Conservation (phyloP, 345 rosid genomes). For the Heritiera fomes region DNA sequence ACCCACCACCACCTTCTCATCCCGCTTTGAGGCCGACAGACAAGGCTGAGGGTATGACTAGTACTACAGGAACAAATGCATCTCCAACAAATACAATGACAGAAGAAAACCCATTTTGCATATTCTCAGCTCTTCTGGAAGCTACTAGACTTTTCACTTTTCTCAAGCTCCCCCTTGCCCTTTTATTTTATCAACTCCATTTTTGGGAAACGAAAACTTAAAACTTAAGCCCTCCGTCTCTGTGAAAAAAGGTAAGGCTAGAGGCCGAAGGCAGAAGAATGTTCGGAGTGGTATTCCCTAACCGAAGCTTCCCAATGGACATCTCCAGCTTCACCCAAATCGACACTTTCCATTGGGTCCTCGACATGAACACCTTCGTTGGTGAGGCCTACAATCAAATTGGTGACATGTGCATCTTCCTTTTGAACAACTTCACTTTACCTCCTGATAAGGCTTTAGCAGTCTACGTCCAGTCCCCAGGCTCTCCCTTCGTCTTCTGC, state of each 20-base stretch:
- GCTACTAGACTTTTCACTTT: background rate
- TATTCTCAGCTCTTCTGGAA: background rate
- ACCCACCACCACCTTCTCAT: too few relatives aligned
- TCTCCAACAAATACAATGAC: background rate
- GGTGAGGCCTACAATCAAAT: slow-evolving; percentile 89
- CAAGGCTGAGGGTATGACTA: too few relatives aligned
- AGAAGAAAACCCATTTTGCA: background rate
- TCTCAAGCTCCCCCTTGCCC: background rate
- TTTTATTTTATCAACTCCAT: too few relatives aligned
- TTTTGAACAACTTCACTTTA: slow-evolving; percentile 70
- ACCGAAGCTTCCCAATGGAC: slow-evolving; percentile 93
- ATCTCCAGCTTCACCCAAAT: slow-evolving; percentile 86
- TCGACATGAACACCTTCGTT: slow-evolving; percentile 95
- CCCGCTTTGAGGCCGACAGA: too few relatives aligned
- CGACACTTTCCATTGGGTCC: slow-evolving; percentile 91
- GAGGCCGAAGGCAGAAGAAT: slow-evolving; percentile 24
- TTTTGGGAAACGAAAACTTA: too few relatives aligned
- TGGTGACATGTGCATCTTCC: slow-evolving; percentile 81
- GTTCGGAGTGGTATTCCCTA: slow-evolving; percentile 97
- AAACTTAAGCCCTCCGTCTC: background rate
- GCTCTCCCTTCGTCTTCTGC: slow-evolving; percentile 74
- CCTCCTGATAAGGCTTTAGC: slow-evolving; percentile 94
- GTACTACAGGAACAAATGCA: too few relatives aligned
- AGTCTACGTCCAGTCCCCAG: slow-evolving; percentile 87
- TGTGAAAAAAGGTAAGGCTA: too few relatives aligned